These are phyloP conservation scores for Tulasnella sp. DNA, from an alignment of 768 basidiomycete genomes.

Conservation along the genomic window DNA sequence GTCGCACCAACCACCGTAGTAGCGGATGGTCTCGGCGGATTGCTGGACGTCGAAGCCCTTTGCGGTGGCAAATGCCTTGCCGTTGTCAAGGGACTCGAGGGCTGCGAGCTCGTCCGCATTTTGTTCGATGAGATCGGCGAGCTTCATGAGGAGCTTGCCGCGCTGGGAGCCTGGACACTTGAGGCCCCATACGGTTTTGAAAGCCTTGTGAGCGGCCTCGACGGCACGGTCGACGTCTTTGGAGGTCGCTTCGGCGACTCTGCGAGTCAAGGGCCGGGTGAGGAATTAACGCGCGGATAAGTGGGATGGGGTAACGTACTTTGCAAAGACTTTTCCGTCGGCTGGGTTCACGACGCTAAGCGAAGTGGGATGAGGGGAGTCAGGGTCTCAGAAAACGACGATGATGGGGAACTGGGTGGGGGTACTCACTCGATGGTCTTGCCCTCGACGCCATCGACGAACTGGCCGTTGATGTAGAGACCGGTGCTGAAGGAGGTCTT, in stretches of 20 bases:
- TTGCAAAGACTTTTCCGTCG: constrained; percentile 63
- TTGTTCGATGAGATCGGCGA: constrained; percentile 66
- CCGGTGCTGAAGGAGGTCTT: constrained; percentile 56
- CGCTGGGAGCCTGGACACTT: constrained; percentile 59
- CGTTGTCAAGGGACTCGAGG: constrained; percentile 72
- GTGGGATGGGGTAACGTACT: constrained; percentile 39
- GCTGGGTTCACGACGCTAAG: constrained; percentile 67
- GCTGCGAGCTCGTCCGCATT: constrained; percentile 69
- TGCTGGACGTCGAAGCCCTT: constrained; percentile 44
- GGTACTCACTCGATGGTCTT: constrained; percentile 69
- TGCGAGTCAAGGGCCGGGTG: constrained; percentile 27
- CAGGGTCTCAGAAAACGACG: not conserved
- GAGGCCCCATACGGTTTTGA: constrained; percentile 70
- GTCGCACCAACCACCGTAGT: constrained; percentile 91
- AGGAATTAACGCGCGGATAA: constrained; percentile 4
- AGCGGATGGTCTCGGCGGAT: constrained; percentile 48
- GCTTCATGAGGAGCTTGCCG: constrained; percentile 59
- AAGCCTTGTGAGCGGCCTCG: constrained; percentile 63
- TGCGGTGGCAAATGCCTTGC: constrained; percentile 56
- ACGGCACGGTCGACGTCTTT: constrained; percentile 82
- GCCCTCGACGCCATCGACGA: constrained; percentile 57
- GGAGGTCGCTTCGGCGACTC: constrained; percentile 59
- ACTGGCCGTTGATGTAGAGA: constrained; percentile 73
- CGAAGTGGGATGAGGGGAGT: constrained; percentile 19
- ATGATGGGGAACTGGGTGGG: not conserved